Evolutionary conservation across 1,139 yeast genomes (phyloP).

Genomic region (Blastobotrys apis): DNA sequence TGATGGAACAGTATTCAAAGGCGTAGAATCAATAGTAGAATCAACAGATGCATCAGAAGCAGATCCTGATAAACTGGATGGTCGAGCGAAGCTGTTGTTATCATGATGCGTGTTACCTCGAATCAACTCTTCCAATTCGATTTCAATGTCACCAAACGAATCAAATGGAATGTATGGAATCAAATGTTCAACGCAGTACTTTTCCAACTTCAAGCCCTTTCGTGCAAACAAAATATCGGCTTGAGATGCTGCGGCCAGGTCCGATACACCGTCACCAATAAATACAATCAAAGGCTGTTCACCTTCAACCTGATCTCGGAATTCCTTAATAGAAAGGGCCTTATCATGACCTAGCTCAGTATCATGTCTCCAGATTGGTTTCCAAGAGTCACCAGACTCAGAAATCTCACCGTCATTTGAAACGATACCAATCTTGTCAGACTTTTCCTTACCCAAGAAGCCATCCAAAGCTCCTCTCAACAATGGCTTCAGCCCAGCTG

Average conservation of each 20-base stretch:
- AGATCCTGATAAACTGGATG: constrained; percentile 1
- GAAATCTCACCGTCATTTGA: constrained; percentile 52
- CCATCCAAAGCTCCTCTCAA: constrained; percentile 54
- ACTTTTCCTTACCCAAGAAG: constrained; percentile 54
- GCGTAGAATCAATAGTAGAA: constrained; percentile 1
- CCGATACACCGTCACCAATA: constrained; percentile 46
- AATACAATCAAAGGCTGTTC: constrained; percentile 38
- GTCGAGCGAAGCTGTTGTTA: constrained; percentile 3
- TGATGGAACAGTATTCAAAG: constrained; percentile 1
- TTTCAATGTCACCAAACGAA: constrained; percentile 40
- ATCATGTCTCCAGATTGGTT: constrained; percentile 56
- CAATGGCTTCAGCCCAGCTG: constrained; percentile 65
- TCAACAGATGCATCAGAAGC: not conserved
- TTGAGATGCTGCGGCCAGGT: constrained; percentile 43
- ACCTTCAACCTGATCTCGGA: constrained; percentile 11
- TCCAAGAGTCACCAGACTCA: constrained; percentile 45
- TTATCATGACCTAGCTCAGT: constrained; percentile 64
- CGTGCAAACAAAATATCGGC: constrained; percentile 45
- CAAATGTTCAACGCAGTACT: constrained; percentile 39
- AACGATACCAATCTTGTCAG: constrained; percentile 53
- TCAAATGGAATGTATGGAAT: constrained; percentile 43
- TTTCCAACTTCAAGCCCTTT: constrained; percentile 40
- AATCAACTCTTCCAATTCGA: constrained; percentile 34
- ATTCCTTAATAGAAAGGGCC: constrained; percentile 42
- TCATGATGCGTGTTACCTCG: constrained; percentile 35